Conservation (phyloP, 768 basidiomycete species). For the Phlegmacium glaucopus region DNA sequence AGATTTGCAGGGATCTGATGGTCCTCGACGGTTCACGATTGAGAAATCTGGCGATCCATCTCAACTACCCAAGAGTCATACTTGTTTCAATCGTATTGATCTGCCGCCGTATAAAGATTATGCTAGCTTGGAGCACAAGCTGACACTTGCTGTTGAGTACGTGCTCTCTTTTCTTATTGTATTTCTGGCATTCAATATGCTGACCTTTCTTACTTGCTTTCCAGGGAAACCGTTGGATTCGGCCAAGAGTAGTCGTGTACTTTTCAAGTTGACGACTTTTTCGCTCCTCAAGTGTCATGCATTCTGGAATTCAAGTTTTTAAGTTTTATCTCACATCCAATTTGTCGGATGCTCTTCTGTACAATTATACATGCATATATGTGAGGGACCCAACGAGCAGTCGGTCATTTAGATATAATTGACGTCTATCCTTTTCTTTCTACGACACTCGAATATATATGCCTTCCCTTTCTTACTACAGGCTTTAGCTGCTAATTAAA, state of each 20-base stretch:
- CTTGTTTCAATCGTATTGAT: conserved; percentile 96
- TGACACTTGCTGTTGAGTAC: conserved; percentile 91
- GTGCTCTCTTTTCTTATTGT: conserved; percentile 36
- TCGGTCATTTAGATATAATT: neutral
- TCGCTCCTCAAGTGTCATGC: no score
- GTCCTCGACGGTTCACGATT: conserved; percentile 95
- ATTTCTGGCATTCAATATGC: neutral
- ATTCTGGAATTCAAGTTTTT: no score
- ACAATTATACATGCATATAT: no score
- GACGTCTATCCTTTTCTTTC: conserved; percentile 2
- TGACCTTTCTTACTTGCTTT: conserved; percentile 11
- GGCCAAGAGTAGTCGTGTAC: conserved; percentile 68
- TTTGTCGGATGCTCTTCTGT: no score
- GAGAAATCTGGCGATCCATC: conserved; percentile 98
- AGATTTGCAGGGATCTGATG: conserved; percentile 96
- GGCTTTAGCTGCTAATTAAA: neutral
- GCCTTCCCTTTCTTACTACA: neutral
- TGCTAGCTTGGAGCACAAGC: conserved; percentile 89
- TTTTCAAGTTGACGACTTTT: neutral
- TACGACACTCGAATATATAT: conserved; percentile 1
- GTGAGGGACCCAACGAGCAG: no score
- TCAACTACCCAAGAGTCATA: conserved; percentile 94
- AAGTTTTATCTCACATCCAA: no score
- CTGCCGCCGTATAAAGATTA: conserved; percentile 98
- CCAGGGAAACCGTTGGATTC: conserved; percentile 90